phyloP scores from a whole-genome alignment of 2,329 filamentous ascomycete genomes.

The Graphilbum sp. region DNA sequence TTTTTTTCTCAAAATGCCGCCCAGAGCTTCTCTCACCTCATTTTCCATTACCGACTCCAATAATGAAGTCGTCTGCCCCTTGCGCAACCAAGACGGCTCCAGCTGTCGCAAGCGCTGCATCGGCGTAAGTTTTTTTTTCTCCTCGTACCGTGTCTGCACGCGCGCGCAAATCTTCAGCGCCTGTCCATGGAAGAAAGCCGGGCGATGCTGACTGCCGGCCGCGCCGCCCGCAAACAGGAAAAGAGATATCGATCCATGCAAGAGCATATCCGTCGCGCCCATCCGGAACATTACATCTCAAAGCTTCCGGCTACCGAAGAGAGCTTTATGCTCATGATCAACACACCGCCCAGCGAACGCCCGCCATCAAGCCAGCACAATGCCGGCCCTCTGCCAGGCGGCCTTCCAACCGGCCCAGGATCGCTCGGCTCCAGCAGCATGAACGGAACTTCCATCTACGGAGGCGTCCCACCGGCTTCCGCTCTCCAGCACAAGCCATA shows the following conservation, averaged over 20 bases:
- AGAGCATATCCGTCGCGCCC: slow-evolving; percentile 93
- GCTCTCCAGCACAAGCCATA: slow-evolving; percentile 27
- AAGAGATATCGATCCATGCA: slow-evolving; percentile 84
- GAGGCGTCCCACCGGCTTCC: neutral
- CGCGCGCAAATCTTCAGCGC: too few relatives aligned
- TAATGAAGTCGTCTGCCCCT: slow-evolving; percentile 92
- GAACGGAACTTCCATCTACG: slow-evolving; percentile 1
- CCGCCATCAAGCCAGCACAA: slow-evolving; percentile 17
- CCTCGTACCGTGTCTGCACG: too few relatives aligned
- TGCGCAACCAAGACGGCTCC: slow-evolving; percentile 91
- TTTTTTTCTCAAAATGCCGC: slow-evolving; percentile 83
- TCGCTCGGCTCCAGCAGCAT: neutral
- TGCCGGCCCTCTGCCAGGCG: slow-evolving; percentile 13
- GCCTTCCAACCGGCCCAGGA: slow-evolving; percentile 2
- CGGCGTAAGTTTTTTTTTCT: slow-evolving; percentile 60
- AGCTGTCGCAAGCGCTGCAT: slow-evolving; percentile 95
- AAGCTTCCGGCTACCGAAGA: slow-evolving; percentile 97
- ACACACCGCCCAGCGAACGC: slow-evolving; percentile 50
- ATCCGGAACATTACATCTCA: slow-evolving; percentile 92
- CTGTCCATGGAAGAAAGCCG: too few relatives aligned
- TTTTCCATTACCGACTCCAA: slow-evolving; percentile 84
- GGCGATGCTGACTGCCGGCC: too few relatives aligned
- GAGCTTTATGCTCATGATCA: slow-evolving; percentile 95
- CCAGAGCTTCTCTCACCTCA: slow-evolving; percentile 69
- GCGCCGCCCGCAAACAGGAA: slow-evolving; percentile 16